Evolutionary conservation across 1,139 yeast species (phyloP).

Genomic region (Yamadazyma pseudoaaseri): DNA sequence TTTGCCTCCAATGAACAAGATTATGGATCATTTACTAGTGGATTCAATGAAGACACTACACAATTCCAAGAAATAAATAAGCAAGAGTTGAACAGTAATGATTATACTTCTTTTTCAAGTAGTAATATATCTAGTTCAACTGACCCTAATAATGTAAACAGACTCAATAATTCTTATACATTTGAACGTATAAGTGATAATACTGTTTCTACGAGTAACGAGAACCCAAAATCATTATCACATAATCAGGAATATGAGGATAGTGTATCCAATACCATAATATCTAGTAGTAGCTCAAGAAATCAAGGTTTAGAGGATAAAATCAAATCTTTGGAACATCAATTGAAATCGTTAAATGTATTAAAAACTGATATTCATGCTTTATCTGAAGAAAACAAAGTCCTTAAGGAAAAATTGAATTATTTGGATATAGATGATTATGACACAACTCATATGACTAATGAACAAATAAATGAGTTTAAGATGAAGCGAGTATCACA

Average conservation of each 20-base stretch:
- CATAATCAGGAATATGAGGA: not conserved
- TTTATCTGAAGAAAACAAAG: constrained; percentile 14
- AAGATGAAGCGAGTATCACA: constrained; percentile 43
- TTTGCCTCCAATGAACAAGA: constrained; percentile 14
- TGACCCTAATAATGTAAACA: not conserved
- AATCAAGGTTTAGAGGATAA: constrained; percentile 7
- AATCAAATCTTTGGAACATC: constrained; percentile 12
- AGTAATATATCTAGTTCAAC: constrained; percentile 2
- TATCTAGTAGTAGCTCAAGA: not conserved
- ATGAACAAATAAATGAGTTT: constrained; percentile 21
- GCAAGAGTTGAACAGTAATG: constrained; percentile 15
- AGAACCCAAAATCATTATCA: not conserved
- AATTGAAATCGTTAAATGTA: constrained; percentile 9
- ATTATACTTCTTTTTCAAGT: constrained; percentile 25
- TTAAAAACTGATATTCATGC: constrained; percentile 13
- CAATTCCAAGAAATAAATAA: constrained; percentile 10
- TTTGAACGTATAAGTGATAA: constrained; percentile 18
- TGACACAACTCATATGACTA: constrained; percentile 13
- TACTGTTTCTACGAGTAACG: not conserved
- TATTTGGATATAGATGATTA: not conserved
- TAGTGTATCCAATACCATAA: constrained; percentile 3
- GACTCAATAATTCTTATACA: constrained; percentile 21
- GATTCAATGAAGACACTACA: constrained; percentile 23
- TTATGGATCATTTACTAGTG: constrained; percentile 38
- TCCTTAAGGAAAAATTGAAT: constrained; percentile 9